phyloP scores from a whole-genome alignment of 2,329 filamentous ascomycete genomes.

The Venturia nashicola region DNA sequence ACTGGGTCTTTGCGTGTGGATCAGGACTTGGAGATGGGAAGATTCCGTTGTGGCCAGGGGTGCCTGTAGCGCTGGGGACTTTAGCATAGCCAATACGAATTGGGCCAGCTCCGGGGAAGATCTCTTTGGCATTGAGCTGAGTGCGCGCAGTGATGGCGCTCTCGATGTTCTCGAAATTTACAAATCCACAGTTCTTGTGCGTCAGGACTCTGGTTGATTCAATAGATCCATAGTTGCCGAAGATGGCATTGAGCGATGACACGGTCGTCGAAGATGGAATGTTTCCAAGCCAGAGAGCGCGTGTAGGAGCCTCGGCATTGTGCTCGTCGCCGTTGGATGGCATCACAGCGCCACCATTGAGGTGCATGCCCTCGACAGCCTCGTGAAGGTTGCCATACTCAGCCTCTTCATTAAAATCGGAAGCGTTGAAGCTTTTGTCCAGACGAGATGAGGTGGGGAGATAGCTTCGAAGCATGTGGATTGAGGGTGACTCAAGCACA shows the following conservation, averaged over 20 bases:
- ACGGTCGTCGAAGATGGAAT: slow-evolving; percentile 95
- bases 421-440: slow-evolving; percentile 61
- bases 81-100: slow-evolving; percentile 97
- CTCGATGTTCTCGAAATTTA: slow-evolving; percentile 89
- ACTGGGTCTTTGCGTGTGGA: slow-evolving; percentile 44
- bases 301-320: slow-evolving; percentile 76
- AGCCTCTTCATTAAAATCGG: slow-evolving; percentile 64
- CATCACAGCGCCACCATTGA: slow-evolving; percentile 47
- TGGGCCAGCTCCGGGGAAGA: slow-evolving; percentile 90
- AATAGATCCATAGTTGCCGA: slow-evolving; percentile 84
- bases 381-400: slow-evolving; percentile 72
- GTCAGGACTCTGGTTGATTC: slow-evolving; percentile 86
- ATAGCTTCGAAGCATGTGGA: slow-evolving; percentile 55
- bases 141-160: slow-evolving; percentile 83
- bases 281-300: slow-evolving; percentile 92
- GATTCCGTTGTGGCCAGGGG: slow-evolving; percentile 76
- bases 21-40: slow-evolving; percentile 88
- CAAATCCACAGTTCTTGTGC: slow-evolving; percentile 97
- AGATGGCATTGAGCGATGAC: slow-evolving; percentile 88
- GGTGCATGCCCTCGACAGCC: slow-evolving; percentile 68
- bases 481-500: slow-evolving; percentile 67
- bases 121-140: slow-evolving; percentile 88
- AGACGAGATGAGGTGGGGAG: slow-evolving; percentile 64
- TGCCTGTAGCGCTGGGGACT: slow-evolving; percentile 77
- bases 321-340: slow-evolving; percentile 52